These are phyloP conservation scores for Yarrowia sp. DNA, from an alignment of 805 yeast species.

Conservation along the genomic window DNA sequence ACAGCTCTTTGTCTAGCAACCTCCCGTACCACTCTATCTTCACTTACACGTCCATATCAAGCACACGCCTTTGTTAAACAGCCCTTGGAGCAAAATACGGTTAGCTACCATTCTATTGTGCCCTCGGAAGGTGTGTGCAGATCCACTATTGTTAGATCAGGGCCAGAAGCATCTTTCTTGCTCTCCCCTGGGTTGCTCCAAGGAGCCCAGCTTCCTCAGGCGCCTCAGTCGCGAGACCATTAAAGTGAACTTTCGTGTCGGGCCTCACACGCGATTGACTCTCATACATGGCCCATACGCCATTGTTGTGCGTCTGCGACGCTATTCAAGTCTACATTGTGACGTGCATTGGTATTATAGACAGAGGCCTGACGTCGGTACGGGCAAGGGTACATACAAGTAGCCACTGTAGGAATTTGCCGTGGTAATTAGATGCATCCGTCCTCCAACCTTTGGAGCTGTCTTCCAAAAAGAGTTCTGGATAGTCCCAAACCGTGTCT, in stretches of 20 bases:
- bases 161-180: too few relatives aligned
- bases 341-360: constrained; percentile 3
- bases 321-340: constrained; percentile 9
- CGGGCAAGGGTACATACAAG: neutral
- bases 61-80: too few relatives aligned
- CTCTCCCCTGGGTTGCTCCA: too few relatives aligned
- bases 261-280: constrained; percentile 3
- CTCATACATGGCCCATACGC: neutral
- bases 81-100: neutral
- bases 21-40: too few relatives aligned
- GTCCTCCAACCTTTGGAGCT: too few relatives aligned
- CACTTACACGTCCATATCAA: too few relatives aligned
- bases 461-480: too few relatives aligned
- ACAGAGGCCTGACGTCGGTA: neutral
- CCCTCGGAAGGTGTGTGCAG: neutral
- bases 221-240: too few relatives aligned
- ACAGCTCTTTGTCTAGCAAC: neutral
- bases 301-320: neutral
- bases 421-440: too few relatives aligned
- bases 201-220: too few relatives aligned
- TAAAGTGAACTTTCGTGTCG: too few relatives aligned
- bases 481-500: neutral
- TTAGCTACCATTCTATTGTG: neutral
- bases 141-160: neutral
- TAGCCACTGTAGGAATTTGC: neutral